Percentiles rank a stretch among this genome's conserved stretches.
phyloP scores from a whole-genome alignment of 2,329 filamentous ascomycete species.

The Emergomyces africanus region DNA sequence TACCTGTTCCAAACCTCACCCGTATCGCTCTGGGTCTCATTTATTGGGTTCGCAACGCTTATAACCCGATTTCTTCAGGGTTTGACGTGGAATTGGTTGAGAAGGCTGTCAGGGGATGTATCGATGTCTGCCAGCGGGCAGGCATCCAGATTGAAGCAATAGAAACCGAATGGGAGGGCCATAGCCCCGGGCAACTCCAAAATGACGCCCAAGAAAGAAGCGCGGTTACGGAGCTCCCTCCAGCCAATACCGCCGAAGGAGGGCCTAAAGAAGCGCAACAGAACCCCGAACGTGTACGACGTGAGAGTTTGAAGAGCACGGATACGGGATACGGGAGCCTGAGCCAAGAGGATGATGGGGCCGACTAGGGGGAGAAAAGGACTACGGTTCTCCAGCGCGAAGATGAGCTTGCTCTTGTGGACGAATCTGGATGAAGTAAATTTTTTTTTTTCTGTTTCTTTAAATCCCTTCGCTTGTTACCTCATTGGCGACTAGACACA shows the following conservation, averaged over 20 bases:
- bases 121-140: conserved; percentile 21
- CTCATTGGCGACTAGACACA: conserved; percentile 4
- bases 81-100: conserved; percentile 26
- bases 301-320: conserved; percentile 22
- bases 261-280: conserved; percentile 6
- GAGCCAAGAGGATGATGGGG: conserved; percentile 5
- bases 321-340: conserved; percentile 30
- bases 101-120: conserved; percentile 27
- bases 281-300: background rate
- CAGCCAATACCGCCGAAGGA: background rate
- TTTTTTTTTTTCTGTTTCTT: background rate
- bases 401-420: background rate
- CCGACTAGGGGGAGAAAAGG: background rate
- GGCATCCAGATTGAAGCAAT: conserved; percentile 23
- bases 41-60: conserved; percentile 33
- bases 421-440: background rate
- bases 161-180: conserved; percentile 8
- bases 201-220: too few relatives aligned
- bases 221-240: background rate
- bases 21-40: conserved; percentile 29
- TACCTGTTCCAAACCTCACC: conserved; percentile 20
- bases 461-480: too few relatives aligned
- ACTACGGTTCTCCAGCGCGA: background rate
- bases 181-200: background rate
- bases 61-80: conserved; percentile 32